Percentiles rank a stretch among this genome's conserved stretches.
Evolutionary conservation across 805 yeast genomes (phyloP).

Genomic region (Yamadazyma akitaensis): DNA sequence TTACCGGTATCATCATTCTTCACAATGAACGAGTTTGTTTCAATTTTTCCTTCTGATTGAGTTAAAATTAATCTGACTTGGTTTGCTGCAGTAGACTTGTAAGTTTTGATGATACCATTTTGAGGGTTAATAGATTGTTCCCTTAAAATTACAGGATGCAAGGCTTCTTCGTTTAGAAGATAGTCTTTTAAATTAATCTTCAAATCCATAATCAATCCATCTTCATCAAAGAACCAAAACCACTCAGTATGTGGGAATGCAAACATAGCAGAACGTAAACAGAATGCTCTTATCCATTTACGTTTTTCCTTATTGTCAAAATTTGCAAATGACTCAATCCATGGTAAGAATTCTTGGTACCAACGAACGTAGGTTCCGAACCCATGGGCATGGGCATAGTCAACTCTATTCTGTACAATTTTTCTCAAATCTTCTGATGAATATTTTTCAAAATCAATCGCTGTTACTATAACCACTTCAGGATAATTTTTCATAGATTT

Average conservation of each 20-base stretch:
- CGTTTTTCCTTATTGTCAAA: conserved; percentile 40
- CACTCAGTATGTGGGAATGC: conserved; percentile 91
- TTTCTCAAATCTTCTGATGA: conserved; percentile 57
- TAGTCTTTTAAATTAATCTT: conserved; percentile 58
- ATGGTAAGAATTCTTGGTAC: conserved; percentile 76
- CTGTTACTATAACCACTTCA: conserved; percentile 71
- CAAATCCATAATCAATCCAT: conserved; percentile 71
- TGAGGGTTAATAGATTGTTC: conserved; percentile 75
- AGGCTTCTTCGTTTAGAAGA: conserved; percentile 55
- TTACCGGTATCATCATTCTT: conserved; percentile 62
- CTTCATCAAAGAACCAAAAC: conserved; percentile 84
- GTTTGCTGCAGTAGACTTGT: conserved; percentile 52
- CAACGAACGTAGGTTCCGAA: conserved; percentile 85
- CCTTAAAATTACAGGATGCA: conserved; percentile 61
- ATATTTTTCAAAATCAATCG: conserved; percentile 69
- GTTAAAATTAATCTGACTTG: conserved; percentile 62
- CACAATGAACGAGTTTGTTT: conserved; percentile 69
- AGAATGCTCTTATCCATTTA: conserved; percentile 61
- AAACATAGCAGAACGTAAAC: conserved; percentile 83
- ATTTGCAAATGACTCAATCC: conserved; percentile 43
- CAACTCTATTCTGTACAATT: conserved; percentile 81
- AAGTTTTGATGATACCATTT: conserved; percentile 64
- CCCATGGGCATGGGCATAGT: conserved; percentile 76
- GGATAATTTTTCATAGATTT: conserved; percentile 44
- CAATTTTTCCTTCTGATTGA: conserved; percentile 63